Evolutionary conservation across 1,284 basidiomycete species (phyloP).

Genomic region (Tausonia pullulans): DNA sequence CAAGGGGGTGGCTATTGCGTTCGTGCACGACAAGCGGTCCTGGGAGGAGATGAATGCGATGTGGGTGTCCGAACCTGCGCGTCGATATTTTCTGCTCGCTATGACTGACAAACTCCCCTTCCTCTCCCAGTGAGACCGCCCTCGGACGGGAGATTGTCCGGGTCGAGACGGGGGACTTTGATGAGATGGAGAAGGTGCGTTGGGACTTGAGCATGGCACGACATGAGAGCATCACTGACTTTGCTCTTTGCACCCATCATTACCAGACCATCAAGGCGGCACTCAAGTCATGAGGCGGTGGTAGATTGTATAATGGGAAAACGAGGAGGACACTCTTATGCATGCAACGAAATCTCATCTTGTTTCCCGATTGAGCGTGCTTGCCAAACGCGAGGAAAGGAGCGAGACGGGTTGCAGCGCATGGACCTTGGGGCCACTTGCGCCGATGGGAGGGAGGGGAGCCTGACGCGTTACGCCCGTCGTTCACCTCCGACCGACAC

Average conservation of each 20-base stretch:
- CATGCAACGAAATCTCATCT: neutral
- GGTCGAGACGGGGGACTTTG: conserved; percentile 72
- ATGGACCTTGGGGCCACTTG: too few relatives aligned
- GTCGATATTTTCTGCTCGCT: too few relatives aligned
- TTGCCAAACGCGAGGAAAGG: too few relatives aligned
- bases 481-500: too few relatives aligned
- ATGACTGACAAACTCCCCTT: too few relatives aligned
- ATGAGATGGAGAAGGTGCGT: conserved; percentile 73
- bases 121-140: conserved; percentile 41
- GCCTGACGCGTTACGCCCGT: too few relatives aligned
- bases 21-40: conserved; percentile 76
- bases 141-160: conserved; percentile 65
- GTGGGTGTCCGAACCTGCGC: neutral
- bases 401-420: too few relatives aligned
- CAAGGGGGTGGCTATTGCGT: conserved; percentile 92
- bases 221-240: neutral
- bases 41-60: conserved; percentile 78
- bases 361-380: neutral
- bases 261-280: conserved; percentile 19
- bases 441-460: too few relatives aligned
- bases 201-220: neutral
- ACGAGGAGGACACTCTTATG: neutral
- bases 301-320: neutral
- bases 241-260: neutral
- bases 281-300: conserved; percentile 12